A percentile compares a stretch with the other conserved stretches of the same genome.
Evolutionary conservation across 1,284 basidiomycete genomes (phyloP).

Genomic region (Megacollybia platyphylla): DNA sequence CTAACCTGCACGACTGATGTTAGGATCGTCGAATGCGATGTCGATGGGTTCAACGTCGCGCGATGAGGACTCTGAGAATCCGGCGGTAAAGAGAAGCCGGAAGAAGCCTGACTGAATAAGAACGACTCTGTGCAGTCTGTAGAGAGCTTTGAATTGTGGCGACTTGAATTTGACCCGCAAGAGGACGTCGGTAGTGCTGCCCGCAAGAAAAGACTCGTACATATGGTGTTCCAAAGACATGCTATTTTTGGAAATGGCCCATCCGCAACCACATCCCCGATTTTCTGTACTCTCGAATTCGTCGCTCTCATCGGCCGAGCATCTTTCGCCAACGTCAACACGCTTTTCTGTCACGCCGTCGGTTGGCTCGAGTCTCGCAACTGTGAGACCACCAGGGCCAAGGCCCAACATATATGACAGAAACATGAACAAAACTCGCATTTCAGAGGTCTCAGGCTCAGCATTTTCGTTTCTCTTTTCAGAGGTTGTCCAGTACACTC

Average conservation of each 20-base stretch:
- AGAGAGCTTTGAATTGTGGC: slow-evolving; percentile 57
- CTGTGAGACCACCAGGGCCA: slow-evolving; percentile 14
- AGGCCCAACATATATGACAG: slow-evolving; percentile 77
- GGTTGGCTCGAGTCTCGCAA: slow-evolving; percentile 32
- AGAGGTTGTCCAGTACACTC: slow-evolving; percentile 89
- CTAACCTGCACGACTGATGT: slow-evolving; percentile 75
- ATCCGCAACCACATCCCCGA: slow-evolving; percentile 49
- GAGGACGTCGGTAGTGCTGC: slow-evolving; percentile 65
- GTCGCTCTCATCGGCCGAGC: slow-evolving; percentile 49
- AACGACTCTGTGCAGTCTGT: slow-evolving; percentile 71
- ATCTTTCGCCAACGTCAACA: slow-evolving; percentile 50
- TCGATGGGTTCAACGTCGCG: slow-evolving; percentile 30
- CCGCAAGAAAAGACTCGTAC: slow-evolving; percentile 60
- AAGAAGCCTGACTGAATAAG: slow-evolving; percentile 86
- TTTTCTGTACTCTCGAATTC: slow-evolving; percentile 60
- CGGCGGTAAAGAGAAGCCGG: slow-evolving; percentile 70
- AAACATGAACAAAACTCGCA: slow-evolving; percentile 71
- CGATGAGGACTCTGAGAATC: slow-evolving; percentile 55
- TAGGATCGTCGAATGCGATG: slow-evolving; percentile 71
- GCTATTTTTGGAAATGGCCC: slow-evolving; percentile 9
- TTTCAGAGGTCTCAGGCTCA: slow-evolving; percentile 68
- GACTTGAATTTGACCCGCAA: slow-evolving; percentile 44
- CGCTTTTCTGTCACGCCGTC: slow-evolving; percentile 57
- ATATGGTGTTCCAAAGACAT: slow-evolving; percentile 56
- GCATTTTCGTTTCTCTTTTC: slow-evolving; percentile 86